These are phyloP conservation scores for Ogataea methanolica DNA, from an alignment of 805 yeast species.

Conservation along the genomic window DNA sequence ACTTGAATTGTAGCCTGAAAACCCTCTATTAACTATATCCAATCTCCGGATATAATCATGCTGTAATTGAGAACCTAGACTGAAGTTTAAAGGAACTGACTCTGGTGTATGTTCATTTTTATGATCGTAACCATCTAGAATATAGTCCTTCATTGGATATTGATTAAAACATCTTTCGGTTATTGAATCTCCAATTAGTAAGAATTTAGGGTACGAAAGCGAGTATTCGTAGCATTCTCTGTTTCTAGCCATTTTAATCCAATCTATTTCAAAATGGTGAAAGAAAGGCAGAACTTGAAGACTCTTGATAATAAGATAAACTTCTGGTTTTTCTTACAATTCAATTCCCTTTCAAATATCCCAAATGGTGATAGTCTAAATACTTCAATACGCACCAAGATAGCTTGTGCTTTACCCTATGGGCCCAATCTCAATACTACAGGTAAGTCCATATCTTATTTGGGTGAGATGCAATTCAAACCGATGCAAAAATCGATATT, in stretches of 20 bases:
- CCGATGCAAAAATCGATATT: too few species aligned
- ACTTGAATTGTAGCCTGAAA: constrained; percentile 65
- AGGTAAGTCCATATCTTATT: too few species aligned
- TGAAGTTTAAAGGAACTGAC: constrained; percentile 8
- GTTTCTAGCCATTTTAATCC: constrained; percentile 11
- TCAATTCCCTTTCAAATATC: too few species aligned
- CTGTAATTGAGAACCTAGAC: constrained; percentile 21
- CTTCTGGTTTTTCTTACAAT: too few species aligned
- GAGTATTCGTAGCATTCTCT: constrained; percentile 14
- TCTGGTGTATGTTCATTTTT: neutral
- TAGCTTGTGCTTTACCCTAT: too few species aligned
- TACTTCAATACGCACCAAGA: too few species aligned
- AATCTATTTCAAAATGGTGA: neutral
- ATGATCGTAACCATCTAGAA: constrained; percentile 16
- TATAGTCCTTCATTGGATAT: constrained; percentile 15
- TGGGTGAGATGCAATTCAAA: too few species aligned
- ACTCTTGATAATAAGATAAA: too few species aligned
- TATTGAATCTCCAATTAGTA: constrained; percentile 29
- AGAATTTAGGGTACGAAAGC: constrained; percentile 17
- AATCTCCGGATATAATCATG: constrained; percentile 48
- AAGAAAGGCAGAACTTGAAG: too few species aligned
- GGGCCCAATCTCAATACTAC: too few species aligned
- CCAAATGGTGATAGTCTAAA: too few species aligned
- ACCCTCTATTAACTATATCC: constrained; percentile 71
- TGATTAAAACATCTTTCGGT: constrained; percentile 24